Conservation (phyloP, 2,329 filamentous ascomycete species). For the Albophoma yamanashiensis region DNA sequence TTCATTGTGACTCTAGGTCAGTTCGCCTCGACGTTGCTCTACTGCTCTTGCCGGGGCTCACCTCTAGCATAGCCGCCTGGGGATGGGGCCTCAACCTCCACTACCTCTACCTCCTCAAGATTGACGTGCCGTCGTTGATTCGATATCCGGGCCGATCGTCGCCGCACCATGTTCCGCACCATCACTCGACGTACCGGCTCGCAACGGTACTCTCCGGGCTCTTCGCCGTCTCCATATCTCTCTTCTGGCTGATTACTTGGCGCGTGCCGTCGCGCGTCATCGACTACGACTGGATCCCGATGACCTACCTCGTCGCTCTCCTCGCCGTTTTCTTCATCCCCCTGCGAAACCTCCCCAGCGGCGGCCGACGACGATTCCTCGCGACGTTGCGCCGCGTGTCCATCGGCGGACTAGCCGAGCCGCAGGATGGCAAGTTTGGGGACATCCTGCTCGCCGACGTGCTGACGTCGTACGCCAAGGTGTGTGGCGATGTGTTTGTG, state of each 20-base stretch:
- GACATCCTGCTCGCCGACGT: constrained; percentile 92
- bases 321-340: constrained; percentile 63
- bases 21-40: constrained; percentile 8
- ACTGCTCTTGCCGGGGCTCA: background rate
- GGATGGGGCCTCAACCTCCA: constrained; percentile 91
- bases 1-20: constrained; percentile 76
- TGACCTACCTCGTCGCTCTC: constrained; percentile 68
- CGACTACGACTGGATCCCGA: constrained; percentile 75
- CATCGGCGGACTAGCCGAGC: constrained; percentile 76
- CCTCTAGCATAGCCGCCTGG: constrained; percentile 61
- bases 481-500: constrained; percentile 82
- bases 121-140: constrained; percentile 80
- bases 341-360: constrained; percentile 53
- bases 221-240: constrained; percentile 57
- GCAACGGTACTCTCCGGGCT: constrained; percentile 66
- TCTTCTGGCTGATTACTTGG: constrained; percentile 77
- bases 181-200: constrained; percentile 77
- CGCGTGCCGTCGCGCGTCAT: constrained; percentile 60
- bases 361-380: constrained; percentile 67
- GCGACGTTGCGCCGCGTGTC: constrained; percentile 66
- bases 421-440: constrained; percentile 85
- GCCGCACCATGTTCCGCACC: constrained; percentile 60
- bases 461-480: constrained; percentile 87
- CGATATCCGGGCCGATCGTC: constrained; percentile 71
- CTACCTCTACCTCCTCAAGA: constrained; percentile 66